phyloP scores from a whole-genome alignment of 2,329 filamentous ascomycete species.

The Aspergillus arachidicola region DNA sequence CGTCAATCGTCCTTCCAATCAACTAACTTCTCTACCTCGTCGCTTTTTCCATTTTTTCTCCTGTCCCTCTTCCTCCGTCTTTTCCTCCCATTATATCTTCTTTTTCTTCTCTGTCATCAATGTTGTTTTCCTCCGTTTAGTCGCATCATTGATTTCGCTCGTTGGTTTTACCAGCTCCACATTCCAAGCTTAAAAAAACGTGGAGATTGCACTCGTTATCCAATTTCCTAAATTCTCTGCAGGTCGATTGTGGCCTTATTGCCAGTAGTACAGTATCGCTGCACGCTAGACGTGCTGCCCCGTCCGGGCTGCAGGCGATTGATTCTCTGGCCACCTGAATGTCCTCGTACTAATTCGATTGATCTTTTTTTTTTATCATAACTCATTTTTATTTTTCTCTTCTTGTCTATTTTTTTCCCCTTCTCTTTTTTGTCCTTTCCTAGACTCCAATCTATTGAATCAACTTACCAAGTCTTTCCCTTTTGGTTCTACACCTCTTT shows the following conservation, averaged over 20 bases:
- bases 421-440: slow-evolving; percentile 9
- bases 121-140: neutral
- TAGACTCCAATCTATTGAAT: slow-evolving; percentile 4
- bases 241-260: slow-evolving; percentile 7
- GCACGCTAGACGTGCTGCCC: slow-evolving; percentile 27
- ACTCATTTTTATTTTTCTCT: slow-evolving; percentile 9
- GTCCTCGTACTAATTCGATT: neutral
- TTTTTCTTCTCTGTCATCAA: neutral
- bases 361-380: slow-evolving; percentile 12
- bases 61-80: neutral
- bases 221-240: slow-evolving; percentile 3
- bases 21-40: slow-evolving; percentile 3
- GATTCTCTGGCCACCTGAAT: slow-evolving; percentile 23
- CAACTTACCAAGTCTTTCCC: slow-evolving; percentile 6
- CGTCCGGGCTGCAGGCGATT: slow-evolving; percentile 23
- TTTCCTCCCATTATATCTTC: neutral
- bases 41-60: slow-evolving; percentile 9
- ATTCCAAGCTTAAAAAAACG: neutral
- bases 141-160: neutral
- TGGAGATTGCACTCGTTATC: slow-evolving; percentile 4
- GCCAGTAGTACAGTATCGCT: slow-evolving; percentile 19
- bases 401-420: slow-evolving; percentile 1
- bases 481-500: slow-evolving; percentile 1
- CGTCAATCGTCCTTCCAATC: slow-evolving; percentile 14
- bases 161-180: slow-evolving; percentile 2